Evolutionary conservation across 768 basidiomycete genomes (phyloP), one percentile per base, ranked within the genome.

Genomic region (Xerocomus brunneocitrinus): DNA sequence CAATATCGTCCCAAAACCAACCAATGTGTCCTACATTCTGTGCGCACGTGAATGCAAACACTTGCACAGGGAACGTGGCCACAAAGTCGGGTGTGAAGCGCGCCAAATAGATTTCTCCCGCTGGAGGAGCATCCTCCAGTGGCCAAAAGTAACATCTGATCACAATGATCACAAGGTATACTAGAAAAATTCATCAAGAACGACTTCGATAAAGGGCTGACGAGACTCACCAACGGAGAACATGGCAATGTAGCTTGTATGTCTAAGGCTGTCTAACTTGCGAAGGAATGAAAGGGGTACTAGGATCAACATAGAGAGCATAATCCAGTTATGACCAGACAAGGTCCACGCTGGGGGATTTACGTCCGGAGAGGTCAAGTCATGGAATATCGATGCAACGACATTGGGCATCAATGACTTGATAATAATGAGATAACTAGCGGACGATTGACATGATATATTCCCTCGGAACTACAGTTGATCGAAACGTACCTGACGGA

Each of bases 341-440:
- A 89, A 67, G 43, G 85, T 75, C 91, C 90, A 93, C 12, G 71
- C 77, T 2, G 91, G 91, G 1, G 89, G 87, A 56, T 78, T 78
- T 8, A 76, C 79, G 39, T 78, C 74, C 6, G 77, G 74, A 2
- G 88, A 82, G 7, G 83, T 80, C 47, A 93, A 71, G 57, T 87
- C 85, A 57, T 91, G 87, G 70, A 88, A 92, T 25, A 98, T 71
- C 1, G 91, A 86, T 48, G 77, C 76, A 13, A 94, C 84, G 6
- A 98, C 95, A 63, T 84, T 91, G 3, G 95, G 95, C 82, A 95
- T 88, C 48, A 98, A 79, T 8, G 88, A 87, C 75, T 98, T 91
- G 69, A 94, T 83, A 60, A 95, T 93, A 63, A 94, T 95, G 55
- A 93, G 76, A 67, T 93, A 91, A 65, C 89, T 91, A 60, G 19